A percentile compares a stretch with the other conserved stretches of the same genome.
These are phyloP conservation scores for Ambrosia hybrid DNA, from an alignment of 140 eudicot genomes.

Conservation along the genomic window DNA sequence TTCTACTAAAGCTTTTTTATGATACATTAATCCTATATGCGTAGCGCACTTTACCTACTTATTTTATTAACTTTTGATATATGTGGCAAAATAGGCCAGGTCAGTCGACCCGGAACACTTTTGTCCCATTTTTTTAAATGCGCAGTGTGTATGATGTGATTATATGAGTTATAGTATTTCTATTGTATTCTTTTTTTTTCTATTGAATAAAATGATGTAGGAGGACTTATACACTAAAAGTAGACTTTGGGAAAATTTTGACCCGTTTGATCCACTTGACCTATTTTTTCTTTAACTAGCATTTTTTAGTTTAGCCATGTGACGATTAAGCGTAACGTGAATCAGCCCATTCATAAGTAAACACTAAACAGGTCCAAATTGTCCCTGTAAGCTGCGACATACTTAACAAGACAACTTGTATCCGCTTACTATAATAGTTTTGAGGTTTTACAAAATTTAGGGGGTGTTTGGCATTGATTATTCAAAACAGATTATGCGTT, in stretches of 20 bases:
- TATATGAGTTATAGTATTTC: not conserved
- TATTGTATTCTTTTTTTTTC: not conserved
- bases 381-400: too few relatives aligned
- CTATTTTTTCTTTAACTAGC: not conserved
- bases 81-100: not conserved
- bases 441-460: slow-evolving; percentile 4
- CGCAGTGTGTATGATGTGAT: not conserved
- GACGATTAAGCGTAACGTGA: not conserved
- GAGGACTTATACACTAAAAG: not conserved
- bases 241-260: not conserved
- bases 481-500: too few relatives aligned
- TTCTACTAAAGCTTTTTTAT: slow-evolving; percentile 20
- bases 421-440: not conserved
- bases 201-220: not conserved
- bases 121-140: not conserved
- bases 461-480: too few relatives aligned
- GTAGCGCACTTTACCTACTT: not conserved
- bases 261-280: not conserved
- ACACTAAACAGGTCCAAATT: too few relatives aligned
- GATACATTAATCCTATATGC: slow-evolving; percentile 5
- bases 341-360: not conserved
- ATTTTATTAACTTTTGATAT: not conserved
- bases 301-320: not conserved
- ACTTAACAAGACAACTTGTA: too few relatives aligned
- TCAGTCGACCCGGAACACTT: not conserved